Evolutionary conservation across 805 yeast species (phyloP).

Genomic region (Metschnikowia sp.): DNA sequence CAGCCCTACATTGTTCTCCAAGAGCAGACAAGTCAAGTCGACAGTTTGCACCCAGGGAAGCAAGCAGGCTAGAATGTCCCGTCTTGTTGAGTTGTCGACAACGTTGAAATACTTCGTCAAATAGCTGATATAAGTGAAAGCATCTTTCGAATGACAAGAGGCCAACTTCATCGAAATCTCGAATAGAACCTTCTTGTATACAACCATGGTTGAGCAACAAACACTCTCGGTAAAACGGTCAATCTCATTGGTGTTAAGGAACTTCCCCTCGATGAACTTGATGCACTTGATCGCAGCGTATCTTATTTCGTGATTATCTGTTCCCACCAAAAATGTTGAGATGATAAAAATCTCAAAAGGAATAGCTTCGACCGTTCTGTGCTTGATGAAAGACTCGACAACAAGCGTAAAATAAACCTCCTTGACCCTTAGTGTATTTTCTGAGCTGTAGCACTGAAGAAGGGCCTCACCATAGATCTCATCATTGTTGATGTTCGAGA

Average conservation of each 20-base stretch:
- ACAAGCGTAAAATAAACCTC: slow-evolving; percentile 71
- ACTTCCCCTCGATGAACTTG: slow-evolving; percentile 54
- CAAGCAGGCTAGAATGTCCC: slow-evolving; percentile 75
- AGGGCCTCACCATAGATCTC: slow-evolving; percentile 58
- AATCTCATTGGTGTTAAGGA: slow-evolving; percentile 46
- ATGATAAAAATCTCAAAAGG: slow-evolving; percentile 70
- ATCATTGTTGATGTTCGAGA: slow-evolving; percentile 52
- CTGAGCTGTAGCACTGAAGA: slow-evolving; percentile 65
- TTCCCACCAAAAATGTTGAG: slow-evolving; percentile 76
- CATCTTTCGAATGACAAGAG: slow-evolving; percentile 51
- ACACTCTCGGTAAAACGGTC: slow-evolving; percentile 66
- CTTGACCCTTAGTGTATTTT: slow-evolving; percentile 47
- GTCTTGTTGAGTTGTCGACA: slow-evolving; percentile 56
- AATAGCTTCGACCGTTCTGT: slow-evolving; percentile 22
- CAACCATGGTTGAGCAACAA: slow-evolving; percentile 71
- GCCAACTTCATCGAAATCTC: slow-evolving; percentile 77
- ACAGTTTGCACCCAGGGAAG: slow-evolving; percentile 92
- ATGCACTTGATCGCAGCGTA: slow-evolving; percentile 70
- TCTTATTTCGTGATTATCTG: slow-evolving; percentile 64
- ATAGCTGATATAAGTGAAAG: slow-evolving; percentile 64
- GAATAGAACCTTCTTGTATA: slow-evolving; percentile 82
- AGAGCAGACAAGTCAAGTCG: slow-evolving; percentile 43
- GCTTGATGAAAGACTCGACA: slow-evolving; percentile 51
- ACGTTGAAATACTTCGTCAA: slow-evolving; percentile 62
- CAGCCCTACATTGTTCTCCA: slow-evolving; percentile 1